These are phyloP conservation scores for Fraxinus floribunda DNA, from an alignment of 305 asterid species.

Conservation along the genomic window DNA sequence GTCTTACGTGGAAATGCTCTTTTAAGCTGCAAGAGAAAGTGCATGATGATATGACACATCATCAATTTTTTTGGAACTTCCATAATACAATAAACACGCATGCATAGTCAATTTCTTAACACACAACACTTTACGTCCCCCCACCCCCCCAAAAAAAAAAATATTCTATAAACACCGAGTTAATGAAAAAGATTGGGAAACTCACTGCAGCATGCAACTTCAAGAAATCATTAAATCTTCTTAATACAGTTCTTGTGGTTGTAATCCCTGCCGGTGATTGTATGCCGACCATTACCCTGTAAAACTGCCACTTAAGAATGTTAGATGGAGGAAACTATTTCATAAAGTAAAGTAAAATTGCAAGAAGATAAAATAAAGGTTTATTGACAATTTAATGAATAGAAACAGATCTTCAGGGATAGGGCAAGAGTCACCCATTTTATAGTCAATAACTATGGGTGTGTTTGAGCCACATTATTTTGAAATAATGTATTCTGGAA, in stretches of 20 bases:
- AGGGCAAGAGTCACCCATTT: background rate
- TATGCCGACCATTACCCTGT: constrained; percentile 93
- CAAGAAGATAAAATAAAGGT: background rate
- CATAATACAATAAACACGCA: constrained; percentile 11
- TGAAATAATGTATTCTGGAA: too few relatives aligned
- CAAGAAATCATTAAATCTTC: constrained; percentile 95
- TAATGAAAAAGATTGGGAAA: background rate
- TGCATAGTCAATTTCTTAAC: constrained; percentile 13
- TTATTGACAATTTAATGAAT: background rate
- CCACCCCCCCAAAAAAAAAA: too few relatives aligned
- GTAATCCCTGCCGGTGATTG: constrained; percentile 96
- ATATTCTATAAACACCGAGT: background rate
- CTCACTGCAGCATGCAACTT: constrained; percentile 89
- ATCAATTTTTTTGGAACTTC: constrained; percentile 14
- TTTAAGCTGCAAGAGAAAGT: constrained; percentile 62
- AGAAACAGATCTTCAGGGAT: background rate
- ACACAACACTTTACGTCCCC: background rate
- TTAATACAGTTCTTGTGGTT: constrained; percentile 70
- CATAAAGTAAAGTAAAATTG: background rate
- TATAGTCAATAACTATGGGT: background rate
- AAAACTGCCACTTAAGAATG: constrained; percentile 72
- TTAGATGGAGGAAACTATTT: constrained; percentile 26
- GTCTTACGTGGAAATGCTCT: constrained; percentile 67
- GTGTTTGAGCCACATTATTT: too few relatives aligned
- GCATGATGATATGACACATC: constrained; percentile 15